Base-by-base conservation (phyloP, 305 asterid genomes). In the Fraxinus floribunda region DNA sequence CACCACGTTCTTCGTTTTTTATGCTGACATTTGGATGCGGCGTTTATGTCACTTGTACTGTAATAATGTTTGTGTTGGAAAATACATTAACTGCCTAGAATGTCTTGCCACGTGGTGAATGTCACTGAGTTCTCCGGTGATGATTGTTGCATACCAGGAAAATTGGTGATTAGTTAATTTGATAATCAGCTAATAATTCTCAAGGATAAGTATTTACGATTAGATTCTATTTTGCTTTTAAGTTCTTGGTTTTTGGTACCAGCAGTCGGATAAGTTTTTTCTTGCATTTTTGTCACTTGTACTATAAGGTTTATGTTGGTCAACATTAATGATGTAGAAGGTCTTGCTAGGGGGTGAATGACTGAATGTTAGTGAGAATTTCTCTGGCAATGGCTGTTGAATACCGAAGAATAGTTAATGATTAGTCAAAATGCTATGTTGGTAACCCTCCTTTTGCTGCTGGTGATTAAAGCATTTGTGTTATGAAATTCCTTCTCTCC, bases 61-160 rank as follows among this genome's bases (percentile, higher is more conserved):
- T 55, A 38, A 39, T 1, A 64, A 62, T 78, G 76, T 55, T 75
- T 39, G 20, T 78, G 66, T 44, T 81, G 72, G 38, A 52, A 29
- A 64, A n/a, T 79, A 44, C 66, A 78, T 81, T 32, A 72, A 36
- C 15, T 35, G 35, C 77, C 64, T 72, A 4, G 20, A 13, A 35
- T 46, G 77, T 62, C 66, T 80, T 75, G 66, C 75, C 68, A 75
- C 44, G 77, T 75, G 85, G 34, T 60, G 79, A 73, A 81, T 73
- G n/a, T 1, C 55, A 76, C 32, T 3, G 29, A 49, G 44, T 64
- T 18, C 49, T 77, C 78, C n/a, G 22, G 49, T 70, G 46, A 64
- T 41, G 44, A 62, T 35, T 81, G 60, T 81, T 75, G 46, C 38
- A 34, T 78, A 55, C 24, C 78, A 66, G 75, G 84, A 36, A 41